These are phyloP conservation scores for Diaporthe eres DNA, from an alignment of 2,329 filamentous ascomycete species.

Conservation along the genomic window DNA sequence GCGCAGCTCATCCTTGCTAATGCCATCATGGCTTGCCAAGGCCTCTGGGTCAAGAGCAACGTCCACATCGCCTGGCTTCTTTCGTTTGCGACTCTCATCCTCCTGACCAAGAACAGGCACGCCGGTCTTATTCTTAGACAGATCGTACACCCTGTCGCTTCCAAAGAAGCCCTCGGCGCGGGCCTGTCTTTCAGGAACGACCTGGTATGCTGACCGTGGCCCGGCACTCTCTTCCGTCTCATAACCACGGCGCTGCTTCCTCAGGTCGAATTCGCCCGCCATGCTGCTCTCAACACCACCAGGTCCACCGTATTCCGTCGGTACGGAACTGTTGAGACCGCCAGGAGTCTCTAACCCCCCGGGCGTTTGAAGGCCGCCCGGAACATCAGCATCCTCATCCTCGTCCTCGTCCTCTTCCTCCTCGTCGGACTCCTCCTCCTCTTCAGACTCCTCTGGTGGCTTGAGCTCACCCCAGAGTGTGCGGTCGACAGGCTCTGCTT, in stretches of 20 bases:
- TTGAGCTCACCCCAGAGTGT: constrained; percentile 94
- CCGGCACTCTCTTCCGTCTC: constrained; percentile 85
- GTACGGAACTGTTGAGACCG: constrained; percentile 84
- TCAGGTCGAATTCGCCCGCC: constrained; percentile 89
- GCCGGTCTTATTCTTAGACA: constrained; percentile 69
- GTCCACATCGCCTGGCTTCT: constrained; percentile 97
- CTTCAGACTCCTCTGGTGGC: constrained; percentile 80
- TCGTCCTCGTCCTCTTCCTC: constrained; percentile 80
- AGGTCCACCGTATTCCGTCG: constrained; percentile 81
- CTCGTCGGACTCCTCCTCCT: constrained; percentile 73
- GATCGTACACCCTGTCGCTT: constrained; percentile 92
- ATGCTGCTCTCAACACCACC: constrained; percentile 79
- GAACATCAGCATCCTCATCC: constrained; percentile 73
- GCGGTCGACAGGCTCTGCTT: constrained; percentile 87
- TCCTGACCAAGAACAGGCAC: constrained; percentile 85
- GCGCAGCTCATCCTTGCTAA: constrained; percentile 87
- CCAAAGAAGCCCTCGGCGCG: constrained; percentile 95
- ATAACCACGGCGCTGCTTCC: constrained; percentile 86
- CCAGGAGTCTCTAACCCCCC: constrained; percentile 85
- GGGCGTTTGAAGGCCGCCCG: constrained; percentile 78
- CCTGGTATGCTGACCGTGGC: constrained; percentile 86
- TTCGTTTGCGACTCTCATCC: constrained; percentile 84
- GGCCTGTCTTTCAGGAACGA: constrained; percentile 90
- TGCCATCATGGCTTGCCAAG: constrained; percentile 79
- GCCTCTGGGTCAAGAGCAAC: constrained; percentile 91